phyloP scores from a whole-genome alignment of 495 filamentous ascomycete species.

The Lepidopterella palustris region DNA sequence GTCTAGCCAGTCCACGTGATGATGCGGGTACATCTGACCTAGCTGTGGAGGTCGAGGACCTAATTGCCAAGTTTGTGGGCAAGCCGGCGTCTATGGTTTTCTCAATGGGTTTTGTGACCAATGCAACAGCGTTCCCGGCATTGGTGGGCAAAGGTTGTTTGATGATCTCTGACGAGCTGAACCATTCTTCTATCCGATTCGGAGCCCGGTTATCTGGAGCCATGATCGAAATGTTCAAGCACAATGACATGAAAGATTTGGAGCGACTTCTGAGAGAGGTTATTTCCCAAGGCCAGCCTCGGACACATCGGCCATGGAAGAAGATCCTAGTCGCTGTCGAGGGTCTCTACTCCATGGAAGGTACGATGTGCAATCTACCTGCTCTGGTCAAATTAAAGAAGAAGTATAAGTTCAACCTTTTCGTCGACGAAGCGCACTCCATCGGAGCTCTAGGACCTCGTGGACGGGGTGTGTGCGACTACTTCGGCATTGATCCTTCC shows the following conservation, averaged over 20 bases:
- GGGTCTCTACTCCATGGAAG: constrained; percentile 98
- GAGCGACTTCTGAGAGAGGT: constrained; percentile 79
- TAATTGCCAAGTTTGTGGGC: constrained; percentile 85
- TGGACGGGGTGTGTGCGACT: constrained; percentile 93
- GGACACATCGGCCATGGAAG: constrained; percentile 96
- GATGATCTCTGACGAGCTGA: constrained; percentile 93
- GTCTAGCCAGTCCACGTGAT: constrained; percentile 66
- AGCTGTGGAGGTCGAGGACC: constrained; percentile 76
- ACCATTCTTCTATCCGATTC: constrained; percentile 94
- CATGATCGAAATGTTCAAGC: constrained; percentile 91
- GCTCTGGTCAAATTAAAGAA: constrained; percentile 77
- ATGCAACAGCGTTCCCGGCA: constrained; percentile 82
- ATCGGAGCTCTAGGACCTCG: constrained; percentile 84
- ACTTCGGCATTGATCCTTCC: constrained; percentile 80
- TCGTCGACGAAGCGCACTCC: constrained; percentile 94
- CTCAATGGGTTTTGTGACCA: constrained; percentile 97
- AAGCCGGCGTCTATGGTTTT: constrained; percentile 94
- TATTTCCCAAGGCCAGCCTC: constrained; percentile 92
- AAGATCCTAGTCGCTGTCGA: constrained; percentile 97
- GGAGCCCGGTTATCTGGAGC: constrained; percentile 90
- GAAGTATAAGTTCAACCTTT: constrained; percentile 94
- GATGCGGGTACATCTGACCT: constrained; percentile 87
- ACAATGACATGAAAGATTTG: constrained; percentile 88
- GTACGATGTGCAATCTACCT: constrained; percentile 94
- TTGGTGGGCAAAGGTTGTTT: constrained; percentile 86